Evolutionary conservation across 176 grass and related monocot genomes (phyloP).

Genomic region (Poa pratensis): DNA sequence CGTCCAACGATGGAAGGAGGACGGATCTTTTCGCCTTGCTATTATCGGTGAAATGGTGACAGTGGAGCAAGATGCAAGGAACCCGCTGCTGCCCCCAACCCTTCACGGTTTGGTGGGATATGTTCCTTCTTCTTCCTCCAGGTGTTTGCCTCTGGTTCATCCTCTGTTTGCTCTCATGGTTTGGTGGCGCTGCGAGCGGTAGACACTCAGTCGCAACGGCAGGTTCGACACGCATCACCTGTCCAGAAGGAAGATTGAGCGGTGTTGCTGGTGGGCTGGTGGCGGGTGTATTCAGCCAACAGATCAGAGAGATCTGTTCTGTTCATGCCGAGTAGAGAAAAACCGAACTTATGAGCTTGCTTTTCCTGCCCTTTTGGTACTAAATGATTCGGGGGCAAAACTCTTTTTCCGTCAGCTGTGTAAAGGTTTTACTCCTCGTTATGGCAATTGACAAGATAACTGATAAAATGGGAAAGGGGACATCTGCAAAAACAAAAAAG

Average conservation of each 20-base stretch:
- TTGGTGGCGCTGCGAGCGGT: background rate
- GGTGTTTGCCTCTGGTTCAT: background rate
- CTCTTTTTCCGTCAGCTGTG: background rate
- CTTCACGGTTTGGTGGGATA: background rate
- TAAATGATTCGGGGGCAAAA: background rate
- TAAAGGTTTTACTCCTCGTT: background rate
- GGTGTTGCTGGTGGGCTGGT: constrained; percentile 2
- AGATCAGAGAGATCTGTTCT: background rate
- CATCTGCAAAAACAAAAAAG: background rate
- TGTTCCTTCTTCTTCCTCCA: background rate
- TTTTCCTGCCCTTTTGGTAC: background rate
- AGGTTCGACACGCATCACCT: background rate
- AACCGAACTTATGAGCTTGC: background rate
- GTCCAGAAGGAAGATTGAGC: background rate
- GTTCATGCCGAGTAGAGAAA: background rate
- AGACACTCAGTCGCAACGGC: background rate
- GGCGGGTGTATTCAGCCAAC: background rate
- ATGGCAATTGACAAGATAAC: background rate
- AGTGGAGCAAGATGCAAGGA: background rate
- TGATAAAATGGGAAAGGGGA: too few relatives aligned
- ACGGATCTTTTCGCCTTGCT: background rate
- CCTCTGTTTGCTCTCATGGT: background rate
- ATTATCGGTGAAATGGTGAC: background rate
- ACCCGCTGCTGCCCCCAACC: background rate
- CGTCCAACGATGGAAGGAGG: background rate